Evolutionary conservation across 2,329 filamentous ascomycete genomes (phyloP).

Genomic region (Fusarium bactridioides): DNA sequence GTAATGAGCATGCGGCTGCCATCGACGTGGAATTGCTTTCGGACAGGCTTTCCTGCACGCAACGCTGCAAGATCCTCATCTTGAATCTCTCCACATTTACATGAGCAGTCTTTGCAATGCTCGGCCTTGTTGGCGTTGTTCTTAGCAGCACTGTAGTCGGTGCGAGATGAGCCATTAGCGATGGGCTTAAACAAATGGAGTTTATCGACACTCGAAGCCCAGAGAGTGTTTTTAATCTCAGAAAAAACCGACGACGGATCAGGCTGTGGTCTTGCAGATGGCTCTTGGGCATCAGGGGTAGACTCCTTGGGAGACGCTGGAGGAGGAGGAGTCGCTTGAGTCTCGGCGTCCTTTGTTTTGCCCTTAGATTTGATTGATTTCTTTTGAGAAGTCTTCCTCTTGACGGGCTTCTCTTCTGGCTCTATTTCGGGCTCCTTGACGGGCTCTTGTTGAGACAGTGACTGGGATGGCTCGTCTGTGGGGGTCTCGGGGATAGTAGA

Average conservation of each 20-base stretch:
- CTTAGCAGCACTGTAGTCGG: conserved; percentile 36
- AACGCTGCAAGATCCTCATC: conserved; percentile 63
- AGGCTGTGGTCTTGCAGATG: conserved; percentile 43
- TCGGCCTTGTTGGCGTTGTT: conserved; percentile 36
- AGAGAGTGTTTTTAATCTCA: conserved; percentile 47
- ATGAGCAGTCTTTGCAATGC: conserved; percentile 49
- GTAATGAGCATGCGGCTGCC: conserved; percentile 76
- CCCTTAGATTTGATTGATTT: conserved; percentile 44
- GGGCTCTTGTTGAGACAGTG: background rate
- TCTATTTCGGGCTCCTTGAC: conserved; percentile 23
- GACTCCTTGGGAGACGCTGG: conserved; percentile 31
- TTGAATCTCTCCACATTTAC: conserved; percentile 52
- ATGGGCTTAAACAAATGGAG: conserved; percentile 51
- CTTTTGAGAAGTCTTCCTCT: conserved; percentile 45
- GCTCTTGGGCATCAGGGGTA: conserved; percentile 28
- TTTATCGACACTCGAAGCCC: conserved; percentile 46
- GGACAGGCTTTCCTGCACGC: conserved; percentile 64
- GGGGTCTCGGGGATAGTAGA: conserved; percentile 13
- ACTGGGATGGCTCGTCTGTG: background rate
- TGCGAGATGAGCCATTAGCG: conserved; percentile 41
- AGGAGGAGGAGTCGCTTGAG: conserved; percentile 23
- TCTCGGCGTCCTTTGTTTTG: conserved; percentile 41
- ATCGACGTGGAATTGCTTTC: conserved; percentile 65
- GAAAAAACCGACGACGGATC: conserved; percentile 48
- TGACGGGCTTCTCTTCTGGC: conserved; percentile 28